Conservation (phyloP, 1,284 basidiomycete genomes). For the Malassezia slooffiae region DNA sequence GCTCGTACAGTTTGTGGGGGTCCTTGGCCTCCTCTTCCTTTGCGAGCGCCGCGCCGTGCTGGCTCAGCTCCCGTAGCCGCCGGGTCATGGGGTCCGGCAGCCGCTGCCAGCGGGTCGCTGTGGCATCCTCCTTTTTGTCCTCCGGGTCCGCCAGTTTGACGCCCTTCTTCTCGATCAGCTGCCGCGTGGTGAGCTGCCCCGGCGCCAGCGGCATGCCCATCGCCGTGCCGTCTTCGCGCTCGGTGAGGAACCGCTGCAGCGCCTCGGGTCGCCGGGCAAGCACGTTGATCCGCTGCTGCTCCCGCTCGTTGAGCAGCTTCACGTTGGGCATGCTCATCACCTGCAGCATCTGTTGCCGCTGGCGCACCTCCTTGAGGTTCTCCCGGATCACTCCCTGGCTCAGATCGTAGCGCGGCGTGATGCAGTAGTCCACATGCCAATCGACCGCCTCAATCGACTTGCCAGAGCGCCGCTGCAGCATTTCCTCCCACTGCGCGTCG, state of each 20-base stretch:
- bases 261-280: constrained; percentile 27
- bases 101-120: constrained; percentile 15
- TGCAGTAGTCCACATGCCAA: constrained; percentile 36
- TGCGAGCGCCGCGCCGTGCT: constrained; percentile 24
- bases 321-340: constrained; percentile 38
- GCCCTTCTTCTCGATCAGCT: constrained; percentile 6
- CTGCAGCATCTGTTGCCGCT: constrained; percentile 19
- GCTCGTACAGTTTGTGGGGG: constrained; percentile 17
- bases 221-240: constrained; percentile 26
- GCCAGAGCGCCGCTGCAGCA: constrained; percentile 21
- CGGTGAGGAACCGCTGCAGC: constrained; percentile 28
- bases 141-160: no score
- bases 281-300: constrained; percentile 20
- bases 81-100: constrained; percentile 20
- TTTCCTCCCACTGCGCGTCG: constrained; percentile 24
- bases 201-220: constrained; percentile 38
- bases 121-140: neutral
- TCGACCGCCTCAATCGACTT: constrained; percentile 11
- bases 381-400: constrained; percentile 16
- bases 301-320: constrained; percentile 34
- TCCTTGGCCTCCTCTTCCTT: constrained; percentile 7
- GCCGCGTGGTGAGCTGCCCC: constrained; percentile 20
- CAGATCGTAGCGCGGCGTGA: constrained; percentile 27
- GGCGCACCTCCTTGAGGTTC: constrained; percentile 24
- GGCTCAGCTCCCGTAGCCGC: constrained; percentile 26